A percentile compares a stretch with the other conserved stretches of the same genome.
Evolutionary conservation across 164 flowering plant species (phyloP).

Genomic region (Kalanchoe fedtschenkoi): DNA sequence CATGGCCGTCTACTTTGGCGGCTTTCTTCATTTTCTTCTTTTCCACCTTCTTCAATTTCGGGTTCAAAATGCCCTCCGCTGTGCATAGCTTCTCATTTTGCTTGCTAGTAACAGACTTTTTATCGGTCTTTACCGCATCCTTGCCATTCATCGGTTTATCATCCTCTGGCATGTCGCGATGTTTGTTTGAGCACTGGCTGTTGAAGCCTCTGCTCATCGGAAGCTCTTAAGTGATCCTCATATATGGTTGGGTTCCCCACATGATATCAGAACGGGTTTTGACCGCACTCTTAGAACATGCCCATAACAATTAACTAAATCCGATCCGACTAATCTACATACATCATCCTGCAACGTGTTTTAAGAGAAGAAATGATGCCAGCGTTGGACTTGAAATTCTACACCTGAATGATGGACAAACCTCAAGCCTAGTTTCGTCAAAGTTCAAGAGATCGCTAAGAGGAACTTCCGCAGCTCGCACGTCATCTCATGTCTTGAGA

Average conservation of each 20-base stretch:
- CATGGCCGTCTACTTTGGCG: conserved; percentile 28
- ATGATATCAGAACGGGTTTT: no score
- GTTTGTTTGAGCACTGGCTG: conserved; percentile 11
- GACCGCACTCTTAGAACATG: no score
- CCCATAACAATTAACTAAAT: no score
- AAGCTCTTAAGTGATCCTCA: not conserved
- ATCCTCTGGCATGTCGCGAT: conserved; percentile 14
- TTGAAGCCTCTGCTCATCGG: conserved; percentile 11
- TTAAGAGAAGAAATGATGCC: not conserved
- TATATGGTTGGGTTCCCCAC: no score
- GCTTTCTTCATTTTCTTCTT: conserved; percentile 68
- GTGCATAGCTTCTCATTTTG: conserved; percentile 73
- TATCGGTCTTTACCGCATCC: conserved; percentile 23
- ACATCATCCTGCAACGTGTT: no score
- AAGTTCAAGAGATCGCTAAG: conserved; percentile 56
- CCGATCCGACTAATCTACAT: not conserved
- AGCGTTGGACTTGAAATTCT: not conserved
- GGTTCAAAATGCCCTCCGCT: conserved; percentile 72
- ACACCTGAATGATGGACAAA: conserved; percentile 15
- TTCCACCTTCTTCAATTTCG: conserved; percentile 52
- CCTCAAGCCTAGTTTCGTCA: conserved; percentile 70
- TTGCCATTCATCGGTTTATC: conserved; percentile 42
- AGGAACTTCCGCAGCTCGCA: conserved; percentile 69
- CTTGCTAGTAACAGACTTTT: conserved; percentile 21
- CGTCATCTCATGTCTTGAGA: conserved; percentile 58